Base-by-base conservation (phyloP, 1,139 yeast genomes). In the Petasospora rhodanensis region DNA sequence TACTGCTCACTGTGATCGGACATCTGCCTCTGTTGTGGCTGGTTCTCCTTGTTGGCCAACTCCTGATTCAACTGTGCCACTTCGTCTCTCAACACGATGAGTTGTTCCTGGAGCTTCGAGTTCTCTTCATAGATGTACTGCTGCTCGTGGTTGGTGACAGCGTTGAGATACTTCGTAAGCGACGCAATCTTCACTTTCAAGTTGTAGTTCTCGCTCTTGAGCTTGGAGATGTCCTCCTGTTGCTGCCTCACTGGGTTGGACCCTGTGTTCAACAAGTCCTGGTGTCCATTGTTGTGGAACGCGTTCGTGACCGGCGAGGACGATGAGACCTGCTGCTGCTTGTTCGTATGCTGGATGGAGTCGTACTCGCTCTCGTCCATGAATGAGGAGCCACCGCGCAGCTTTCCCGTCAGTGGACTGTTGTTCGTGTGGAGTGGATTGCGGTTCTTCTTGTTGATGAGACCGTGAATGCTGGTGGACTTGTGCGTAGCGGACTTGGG, bases 121-220 rank as follows among this genome's bases (percentile, higher is more conserved):
- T 45, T 46, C 40, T 44, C 46, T 25, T 43, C 39, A 26, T 47
- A 48, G 21, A 50, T 38, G 25, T 46, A 49, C 33, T 53, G 43
- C 25, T 50, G 51, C 16, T 47, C 49, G 16, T 46, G 46, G 24
- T 41, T 38, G 4, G 52, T 43, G 9, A 53, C 30, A 2, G 50
- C 46, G 59, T 70, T 54, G 29, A 77, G 56, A 32, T 70, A 64
- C 44, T 72, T 63, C 23, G 71, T 66, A 40, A 77, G 58, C 5
- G 80, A 69, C 14, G 73, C 68, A 29, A 77, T 61, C 45, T 77
- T 76, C 26, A 80, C 66, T 49, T 75, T 73, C 45, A 82, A 62
- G 43, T 76, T 72, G 49, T 77, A 72, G 45, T 79, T 81, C 36
- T 81, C 87, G 18, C 70, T 66, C 41, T 73, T 68, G 29, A 79